Percentiles rank a stretch among this genome's conserved stretches.
Conservation (phyloP, 306 rosid genomes). For the Trifolium dubium region DNA sequence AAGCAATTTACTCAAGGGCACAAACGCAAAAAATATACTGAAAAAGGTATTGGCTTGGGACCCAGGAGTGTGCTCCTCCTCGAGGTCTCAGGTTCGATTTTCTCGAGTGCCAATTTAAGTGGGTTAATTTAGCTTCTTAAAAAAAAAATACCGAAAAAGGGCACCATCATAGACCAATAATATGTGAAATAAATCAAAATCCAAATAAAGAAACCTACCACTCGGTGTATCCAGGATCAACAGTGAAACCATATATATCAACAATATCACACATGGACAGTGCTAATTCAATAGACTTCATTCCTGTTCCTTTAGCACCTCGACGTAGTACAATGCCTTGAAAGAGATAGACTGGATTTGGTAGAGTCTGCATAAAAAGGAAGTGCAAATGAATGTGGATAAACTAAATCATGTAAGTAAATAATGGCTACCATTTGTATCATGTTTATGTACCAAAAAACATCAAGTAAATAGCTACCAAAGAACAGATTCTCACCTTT, state of each 20-base stretch:
- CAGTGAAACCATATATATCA: constrained; percentile 96
- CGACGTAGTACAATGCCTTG: constrained; percentile 99
- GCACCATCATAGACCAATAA: not conserved
- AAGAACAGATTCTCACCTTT: constrained; percentile 63
- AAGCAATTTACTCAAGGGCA: constrained; percentile 17
- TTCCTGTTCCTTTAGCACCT: constrained; percentile 99
- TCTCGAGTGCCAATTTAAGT: no score
- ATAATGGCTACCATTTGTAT: constrained; percentile 21
- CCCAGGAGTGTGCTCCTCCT: no score
- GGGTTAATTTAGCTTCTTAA: no score
- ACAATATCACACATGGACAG: constrained; percentile 97
- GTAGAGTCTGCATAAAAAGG: constrained; percentile 70
- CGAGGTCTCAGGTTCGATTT: no score
- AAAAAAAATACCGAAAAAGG: not conserved
- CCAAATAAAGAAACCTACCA: constrained; percentile 63
- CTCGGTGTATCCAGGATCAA: constrained; percentile 97
- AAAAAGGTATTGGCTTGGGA: no score
- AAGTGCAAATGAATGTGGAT: constrained; percentile 35
- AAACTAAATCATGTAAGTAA: constrained; percentile 6
- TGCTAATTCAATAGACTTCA: constrained; percentile 95
- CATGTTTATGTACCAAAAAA: constrained; percentile 31
- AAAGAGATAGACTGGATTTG: constrained; percentile 96
- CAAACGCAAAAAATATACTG: not conserved
- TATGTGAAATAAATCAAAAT: constrained; percentile 14
- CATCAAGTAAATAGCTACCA: constrained; percentile 21